Percentiles rank a stretch among this genome's conserved stretches.
Conservation (phyloP, 257 asterid species). For the Petrea volubilis region DNA sequence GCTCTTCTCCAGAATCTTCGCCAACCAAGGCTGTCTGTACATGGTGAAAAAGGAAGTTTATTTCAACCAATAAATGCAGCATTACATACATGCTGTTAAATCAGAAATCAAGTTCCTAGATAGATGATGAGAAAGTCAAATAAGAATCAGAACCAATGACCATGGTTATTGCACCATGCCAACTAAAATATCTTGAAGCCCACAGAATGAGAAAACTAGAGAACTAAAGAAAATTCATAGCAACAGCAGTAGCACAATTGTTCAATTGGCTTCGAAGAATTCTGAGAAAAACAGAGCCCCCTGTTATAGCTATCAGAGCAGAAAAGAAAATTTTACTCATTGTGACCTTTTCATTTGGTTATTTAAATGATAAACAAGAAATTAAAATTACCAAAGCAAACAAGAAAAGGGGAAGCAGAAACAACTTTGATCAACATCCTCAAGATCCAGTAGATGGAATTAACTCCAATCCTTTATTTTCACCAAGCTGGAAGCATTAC, state of each 20-base stretch:
- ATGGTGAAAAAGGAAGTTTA: constrained; percentile 34
- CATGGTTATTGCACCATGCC: constrained; percentile 1
- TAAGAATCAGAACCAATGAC: constrained; percentile 2
- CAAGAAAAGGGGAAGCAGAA: constrained; percentile 1
- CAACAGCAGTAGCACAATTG: constrained; percentile 10
- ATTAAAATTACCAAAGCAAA: not conserved
- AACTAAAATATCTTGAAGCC: constrained; percentile 5
- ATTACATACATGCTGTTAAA: constrained; percentile 7
- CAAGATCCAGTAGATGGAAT: constrained; percentile 5
- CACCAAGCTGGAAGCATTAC: too few species aligned
- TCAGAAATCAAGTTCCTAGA: constrained; percentile 9
- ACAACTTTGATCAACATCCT: constrained; percentile 13
- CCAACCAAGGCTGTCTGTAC: constrained; percentile 96
- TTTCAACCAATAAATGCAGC: constrained; percentile 18
- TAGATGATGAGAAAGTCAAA: constrained; percentile 12
- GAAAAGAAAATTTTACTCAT: not conserved
- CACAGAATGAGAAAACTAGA: constrained; percentile 3
- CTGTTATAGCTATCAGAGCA: constrained; percentile 14
- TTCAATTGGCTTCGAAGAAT: not conserved
- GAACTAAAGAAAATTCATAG: constrained; percentile 14
- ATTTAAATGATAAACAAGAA: not conserved
- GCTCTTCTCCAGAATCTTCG: constrained; percentile 89
- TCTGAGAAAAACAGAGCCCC: not conserved
- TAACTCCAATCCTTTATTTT: too few species aligned
- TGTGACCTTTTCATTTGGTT: not conserved